Evolutionary conservation across 139 green algal species (phyloP).

Genomic region (Chlorella sp.): DNA sequence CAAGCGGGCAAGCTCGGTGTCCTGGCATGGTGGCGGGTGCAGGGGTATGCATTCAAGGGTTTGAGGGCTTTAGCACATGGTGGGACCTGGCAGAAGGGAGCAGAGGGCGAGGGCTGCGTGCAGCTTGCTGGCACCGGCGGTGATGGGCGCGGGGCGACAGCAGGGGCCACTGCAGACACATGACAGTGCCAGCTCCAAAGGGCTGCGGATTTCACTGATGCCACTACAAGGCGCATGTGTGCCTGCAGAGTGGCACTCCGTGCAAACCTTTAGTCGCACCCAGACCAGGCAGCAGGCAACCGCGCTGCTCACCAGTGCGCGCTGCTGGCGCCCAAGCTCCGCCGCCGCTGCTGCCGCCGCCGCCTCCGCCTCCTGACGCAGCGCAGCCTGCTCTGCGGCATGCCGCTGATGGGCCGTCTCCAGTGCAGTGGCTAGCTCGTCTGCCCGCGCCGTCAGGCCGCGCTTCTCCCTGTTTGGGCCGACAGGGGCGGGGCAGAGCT

Average conservation of each 20-base stretch:
- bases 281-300: not conserved
- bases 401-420: not conserved
- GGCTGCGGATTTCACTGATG: too few relatives aligned
- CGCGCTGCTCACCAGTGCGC: not conserved
- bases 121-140: not conserved
- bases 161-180: not conserved
- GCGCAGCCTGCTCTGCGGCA: not conserved
- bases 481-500: not conserved
- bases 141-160: too few relatives aligned
- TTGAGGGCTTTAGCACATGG: not conserved
- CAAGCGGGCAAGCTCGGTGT: not conserved
- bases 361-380: not conserved
- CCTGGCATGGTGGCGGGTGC: not conserved
- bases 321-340: not conserved
- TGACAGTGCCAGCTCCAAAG: too few relatives aligned
- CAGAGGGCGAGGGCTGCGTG: not conserved
- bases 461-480: not conserved
- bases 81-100: not conserved
- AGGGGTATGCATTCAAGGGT: not conserved
- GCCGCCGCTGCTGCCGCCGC: not conserved
- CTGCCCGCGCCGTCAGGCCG: not conserved
- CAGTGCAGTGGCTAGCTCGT: conserved; percentile 1
- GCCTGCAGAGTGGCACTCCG: too few relatives aligned
- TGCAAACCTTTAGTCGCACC: too few relatives aligned
- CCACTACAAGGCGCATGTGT: too few relatives aligned